These are phyloP conservation scores for Sphagnum fallax DNA, from an alignment of 228 moss, liverwort and hornwort species.

Conservation along the genomic window DNA sequence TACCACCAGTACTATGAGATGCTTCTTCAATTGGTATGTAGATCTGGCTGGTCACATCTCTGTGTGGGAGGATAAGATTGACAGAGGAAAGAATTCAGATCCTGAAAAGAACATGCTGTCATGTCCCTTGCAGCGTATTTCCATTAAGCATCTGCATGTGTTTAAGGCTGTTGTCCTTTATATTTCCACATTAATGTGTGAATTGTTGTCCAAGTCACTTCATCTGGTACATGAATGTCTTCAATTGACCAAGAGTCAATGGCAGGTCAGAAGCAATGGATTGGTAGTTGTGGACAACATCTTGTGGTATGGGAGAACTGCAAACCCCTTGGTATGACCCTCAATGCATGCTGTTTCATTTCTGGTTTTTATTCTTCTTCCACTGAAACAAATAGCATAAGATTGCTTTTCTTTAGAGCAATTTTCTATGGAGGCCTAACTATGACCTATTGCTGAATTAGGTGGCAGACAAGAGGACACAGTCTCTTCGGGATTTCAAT, in stretches of 20 bases:
- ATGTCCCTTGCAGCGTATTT: no score
- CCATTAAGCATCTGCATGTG: no score
- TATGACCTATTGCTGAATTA: constrained; percentile 8
- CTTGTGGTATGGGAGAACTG: constrained; percentile 88
- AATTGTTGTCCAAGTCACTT: no score
- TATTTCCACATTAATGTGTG: no score
- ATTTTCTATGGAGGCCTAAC: no score
- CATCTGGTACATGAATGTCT: neutral
- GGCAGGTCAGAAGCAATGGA: constrained; percentile 81
- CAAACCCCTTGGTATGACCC: constrained; percentile 61
- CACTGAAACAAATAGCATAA: no score
- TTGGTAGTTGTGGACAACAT: constrained; percentile 88
- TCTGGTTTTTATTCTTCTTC: neutral
- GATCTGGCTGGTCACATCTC: no score
- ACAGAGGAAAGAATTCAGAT: neutral
- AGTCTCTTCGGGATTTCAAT: constrained; percentile 77
- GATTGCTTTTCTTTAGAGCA: no score
- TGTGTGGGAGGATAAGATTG: no score
- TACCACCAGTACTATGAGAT: constrained; percentile 83
- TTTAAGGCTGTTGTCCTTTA: no score
- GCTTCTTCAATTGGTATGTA: constrained; percentile 67
- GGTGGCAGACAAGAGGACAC: constrained; percentile 58
- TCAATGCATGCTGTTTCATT: neutral
- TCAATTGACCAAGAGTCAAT: neutral
- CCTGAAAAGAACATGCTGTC: neutral